Evolutionary conservation across 1,284 basidiomycete species (phyloP).

Genomic region (Schizophyllum commune): DNA sequence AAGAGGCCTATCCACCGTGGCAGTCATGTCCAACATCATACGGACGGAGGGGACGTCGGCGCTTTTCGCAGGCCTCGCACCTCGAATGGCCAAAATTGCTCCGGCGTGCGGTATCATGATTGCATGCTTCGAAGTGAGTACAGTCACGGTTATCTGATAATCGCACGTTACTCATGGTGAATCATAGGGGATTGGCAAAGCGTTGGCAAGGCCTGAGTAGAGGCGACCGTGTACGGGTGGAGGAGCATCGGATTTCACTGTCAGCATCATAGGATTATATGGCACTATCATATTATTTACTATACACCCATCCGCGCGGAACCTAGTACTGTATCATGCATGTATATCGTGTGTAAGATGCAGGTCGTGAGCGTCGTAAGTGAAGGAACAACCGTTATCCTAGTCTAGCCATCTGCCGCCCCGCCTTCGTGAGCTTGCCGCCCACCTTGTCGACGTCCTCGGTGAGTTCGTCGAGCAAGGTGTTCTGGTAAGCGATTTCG

Average conservation of each 20-base stretch:
- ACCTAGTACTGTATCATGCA: constrained; percentile 1
- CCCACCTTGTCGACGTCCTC: constrained; percentile 69
- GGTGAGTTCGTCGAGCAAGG: constrained; percentile 76
- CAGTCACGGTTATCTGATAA: not conserved
- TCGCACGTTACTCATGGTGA: not conserved
- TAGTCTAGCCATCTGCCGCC: constrained; percentile 74
- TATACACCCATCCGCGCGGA: not conserved
- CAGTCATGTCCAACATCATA: constrained; percentile 63
- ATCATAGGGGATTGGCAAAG: constrained; percentile 46
- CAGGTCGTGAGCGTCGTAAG: not conserved
- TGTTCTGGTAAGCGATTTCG: constrained; percentile 83
- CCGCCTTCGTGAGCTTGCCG: constrained; percentile 70
- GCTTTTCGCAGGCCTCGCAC: constrained; percentile 80
- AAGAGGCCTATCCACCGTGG: constrained; percentile 42
- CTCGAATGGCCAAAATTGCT: constrained; percentile 91
- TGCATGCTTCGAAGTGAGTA: constrained; percentile 80
- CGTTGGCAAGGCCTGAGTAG: constrained; percentile 17
- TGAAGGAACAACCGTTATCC: constrained; percentile 28
- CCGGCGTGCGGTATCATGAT: constrained; percentile 99
- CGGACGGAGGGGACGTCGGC: constrained; percentile 73
- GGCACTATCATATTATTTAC: constrained; percentile 6
- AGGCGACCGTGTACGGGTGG: not conserved
- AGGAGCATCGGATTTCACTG: not conserved
- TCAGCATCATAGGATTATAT: constrained; percentile 3
- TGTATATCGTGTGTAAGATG: constrained; percentile 6